Evolutionary conservation across 139 green algal genomes (phyloP).

Genomic region (Ostreobium quekettii): DNA sequence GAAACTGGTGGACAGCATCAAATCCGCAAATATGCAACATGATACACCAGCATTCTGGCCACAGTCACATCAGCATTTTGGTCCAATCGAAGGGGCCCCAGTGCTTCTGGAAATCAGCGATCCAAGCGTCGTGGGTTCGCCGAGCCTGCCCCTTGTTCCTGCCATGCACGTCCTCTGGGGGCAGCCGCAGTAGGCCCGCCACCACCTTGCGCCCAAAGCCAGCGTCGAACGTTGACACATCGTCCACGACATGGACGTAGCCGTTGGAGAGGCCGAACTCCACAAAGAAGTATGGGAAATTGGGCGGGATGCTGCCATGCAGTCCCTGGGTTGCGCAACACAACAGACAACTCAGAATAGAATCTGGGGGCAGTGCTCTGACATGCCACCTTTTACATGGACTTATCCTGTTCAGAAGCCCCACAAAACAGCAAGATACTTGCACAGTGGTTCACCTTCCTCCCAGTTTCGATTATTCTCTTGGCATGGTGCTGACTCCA

Average conservation of each 20-base stretch:
- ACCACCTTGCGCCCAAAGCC: slow-evolving; percentile 67
- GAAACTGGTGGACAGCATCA: too few relatives aligned
- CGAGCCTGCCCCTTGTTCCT: slow-evolving; percentile 9
- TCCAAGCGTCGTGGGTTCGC: slow-evolving; percentile 41
- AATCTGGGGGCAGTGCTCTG: too few relatives aligned
- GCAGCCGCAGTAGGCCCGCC: slow-evolving; percentile 73
- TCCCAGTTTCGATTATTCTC: slow-evolving; percentile 71
- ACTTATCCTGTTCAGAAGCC: too few relatives aligned
- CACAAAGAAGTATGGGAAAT: slow-evolving; percentile 93
- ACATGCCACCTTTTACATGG: too few relatives aligned
- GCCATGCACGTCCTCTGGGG: slow-evolving; percentile 62
- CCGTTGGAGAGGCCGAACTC: slow-evolving; percentile 66
- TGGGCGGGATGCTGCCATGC: slow-evolving; percentile 75
- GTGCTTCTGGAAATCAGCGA: slow-evolving; percentile 58
- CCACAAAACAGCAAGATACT: too few relatives aligned
- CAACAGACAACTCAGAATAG: too few relatives aligned
- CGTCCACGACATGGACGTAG: slow-evolving; percentile 91
- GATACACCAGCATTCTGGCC: too few relatives aligned
- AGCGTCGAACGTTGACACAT: slow-evolving; percentile 73
- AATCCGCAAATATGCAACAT: too few relatives aligned
- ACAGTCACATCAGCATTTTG: too few relatives aligned
- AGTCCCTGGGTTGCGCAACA: slow-evolving; percentile 51
- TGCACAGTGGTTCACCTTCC: too few relatives aligned
- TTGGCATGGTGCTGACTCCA: slow-evolving; percentile 92
- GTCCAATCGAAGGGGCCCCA: slow-evolving; percentile 86